These are phyloP conservation scores for Fusarium tricinctum DNA, from an alignment of 2,329 filamentous ascomycete genomes.

Conservation along the genomic window DNA sequence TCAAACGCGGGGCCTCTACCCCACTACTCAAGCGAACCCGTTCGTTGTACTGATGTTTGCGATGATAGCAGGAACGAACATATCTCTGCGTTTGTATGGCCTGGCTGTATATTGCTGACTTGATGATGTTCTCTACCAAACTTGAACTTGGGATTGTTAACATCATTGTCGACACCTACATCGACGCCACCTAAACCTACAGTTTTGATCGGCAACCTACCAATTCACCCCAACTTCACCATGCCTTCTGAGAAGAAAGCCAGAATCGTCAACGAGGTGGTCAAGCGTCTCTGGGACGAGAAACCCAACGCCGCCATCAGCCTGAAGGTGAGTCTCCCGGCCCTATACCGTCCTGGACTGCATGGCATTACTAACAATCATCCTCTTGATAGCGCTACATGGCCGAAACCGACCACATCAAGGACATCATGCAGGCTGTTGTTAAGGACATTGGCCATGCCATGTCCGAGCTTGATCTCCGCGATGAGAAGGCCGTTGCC, in stretches of 20 bases:
- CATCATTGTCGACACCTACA: slow-evolving; percentile 7
- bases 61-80: not conserved
- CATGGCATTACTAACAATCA: not conserved
- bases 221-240: not conserved
- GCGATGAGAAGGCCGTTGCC: not conserved
- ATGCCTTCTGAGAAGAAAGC: slow-evolving; percentile 13
- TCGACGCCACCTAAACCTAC: not conserved
- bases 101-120: slow-evolving; percentile 1
- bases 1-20: slow-evolving; percentile 1
- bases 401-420: slow-evolving; percentile 31
- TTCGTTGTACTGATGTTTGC: not conserved
- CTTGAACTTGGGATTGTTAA: slow-evolving; percentile 12
- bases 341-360: not conserved
- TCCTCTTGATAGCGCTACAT: slow-evolving; percentile 24
- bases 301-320: slow-evolving; percentile 7
- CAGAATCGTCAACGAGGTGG: slow-evolving; percentile 14
- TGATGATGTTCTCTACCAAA: not conserved
- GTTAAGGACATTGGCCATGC: slow-evolving; percentile 32
- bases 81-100: not conserved
- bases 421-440: slow-evolving; percentile 34
- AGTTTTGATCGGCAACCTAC: not conserved
- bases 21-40: not conserved
- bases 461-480: slow-evolving; percentile 27
- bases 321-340: slow-evolving; percentile 13
- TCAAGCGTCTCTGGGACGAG: slow-evolving; percentile 11